Percentiles rank a stretch among this genome's conserved stretches.
These are phyloP conservation scores for Camelina sativa DNA, from an alignment of 345 rosid genomes.

Conservation along the genomic window DNA sequence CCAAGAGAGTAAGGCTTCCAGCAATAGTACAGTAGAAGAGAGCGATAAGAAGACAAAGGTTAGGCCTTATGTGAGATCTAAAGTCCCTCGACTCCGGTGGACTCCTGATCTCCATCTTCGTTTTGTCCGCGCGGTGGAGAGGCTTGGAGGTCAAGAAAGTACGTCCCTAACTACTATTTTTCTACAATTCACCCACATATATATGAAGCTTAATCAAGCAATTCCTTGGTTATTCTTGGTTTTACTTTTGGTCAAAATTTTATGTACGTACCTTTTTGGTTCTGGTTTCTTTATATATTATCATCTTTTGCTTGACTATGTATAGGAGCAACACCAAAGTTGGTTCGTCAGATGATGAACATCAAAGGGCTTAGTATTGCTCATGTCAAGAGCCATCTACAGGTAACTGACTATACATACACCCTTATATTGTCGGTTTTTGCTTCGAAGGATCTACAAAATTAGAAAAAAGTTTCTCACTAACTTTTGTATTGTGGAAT, in stretches of 20 bases:
- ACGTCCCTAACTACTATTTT: conserved; percentile 33
- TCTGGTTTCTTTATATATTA: conserved; percentile 1
- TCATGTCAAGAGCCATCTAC: conserved; percentile 92
- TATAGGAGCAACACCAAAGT: conserved; percentile 84
- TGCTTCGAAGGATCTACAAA: neutral
- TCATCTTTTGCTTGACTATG: conserved; percentile 1
- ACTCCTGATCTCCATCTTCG: conserved; percentile 87
- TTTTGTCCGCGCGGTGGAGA: conserved; percentile 73
- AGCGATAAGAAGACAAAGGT: conserved; percentile 61
- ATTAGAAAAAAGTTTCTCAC: conserved; percentile 7
- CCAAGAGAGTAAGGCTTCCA: conserved; percentile 57
- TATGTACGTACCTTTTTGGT: neutral
- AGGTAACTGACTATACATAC: conserved; percentile 49
- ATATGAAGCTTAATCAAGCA: conserved; percentile 4
- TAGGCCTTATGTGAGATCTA: conserved; percentile 78
- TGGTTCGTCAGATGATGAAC: conserved; percentile 83
- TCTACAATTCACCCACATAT: neutral
- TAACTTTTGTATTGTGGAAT: conserved; percentile 12
- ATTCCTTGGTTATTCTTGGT: neutral
- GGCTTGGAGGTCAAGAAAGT: conserved; percentile 95
- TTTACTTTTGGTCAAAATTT: conserved; percentile 5
- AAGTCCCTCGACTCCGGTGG: conserved; percentile 86
- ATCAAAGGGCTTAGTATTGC: conserved; percentile 88
- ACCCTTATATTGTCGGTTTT: conserved; percentile 16
- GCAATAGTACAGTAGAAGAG: conserved; percentile 89